phyloP scores from a whole-genome alignment of 78 protist species.

The Dictyostelium citrinum region DNA sequence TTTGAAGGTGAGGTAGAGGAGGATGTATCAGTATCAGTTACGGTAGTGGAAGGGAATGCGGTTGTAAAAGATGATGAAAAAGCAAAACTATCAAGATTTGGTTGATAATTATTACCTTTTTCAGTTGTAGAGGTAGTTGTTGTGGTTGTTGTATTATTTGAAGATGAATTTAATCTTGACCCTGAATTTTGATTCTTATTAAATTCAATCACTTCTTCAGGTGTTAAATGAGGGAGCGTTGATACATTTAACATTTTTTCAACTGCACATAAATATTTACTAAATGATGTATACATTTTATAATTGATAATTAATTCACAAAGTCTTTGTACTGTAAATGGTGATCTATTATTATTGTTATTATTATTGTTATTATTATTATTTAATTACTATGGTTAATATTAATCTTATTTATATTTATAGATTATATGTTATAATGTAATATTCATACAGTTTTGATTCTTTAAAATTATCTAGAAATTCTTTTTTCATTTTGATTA shows the following conservation, averaged over 20 bases:
- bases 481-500: slow-evolving; percentile 24
- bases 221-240: slow-evolving; percentile 58
- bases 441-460: slow-evolving; percentile 22
- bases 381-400: background rate
- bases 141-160: background rate
- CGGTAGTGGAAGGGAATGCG: background rate
- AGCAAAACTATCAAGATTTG: background rate
- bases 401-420: background rate
- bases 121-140: background rate
- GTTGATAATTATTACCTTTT: background rate
- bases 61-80: background rate
- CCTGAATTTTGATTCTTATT: slow-evolving; percentile 11
- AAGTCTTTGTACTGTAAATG: slow-evolving; percentile 71
- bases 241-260: slow-evolving; percentile 75
- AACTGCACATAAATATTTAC: slow-evolving; percentile 71
- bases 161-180: background rate
- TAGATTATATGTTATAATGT: background rate
- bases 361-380: background rate
- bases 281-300: slow-evolving; percentile 61
- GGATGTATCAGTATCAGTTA: background rate
- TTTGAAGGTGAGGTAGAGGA: background rate
- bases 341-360: slow-evolving; percentile 7
- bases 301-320: slow-evolving; percentile 69
- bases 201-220: slow-evolving; percentile 64
- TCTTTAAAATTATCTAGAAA: slow-evolving; percentile 30